Conservation (phyloP, 768 basidiomycete genomes). For the Kwoniella dejecticola region DNA sequence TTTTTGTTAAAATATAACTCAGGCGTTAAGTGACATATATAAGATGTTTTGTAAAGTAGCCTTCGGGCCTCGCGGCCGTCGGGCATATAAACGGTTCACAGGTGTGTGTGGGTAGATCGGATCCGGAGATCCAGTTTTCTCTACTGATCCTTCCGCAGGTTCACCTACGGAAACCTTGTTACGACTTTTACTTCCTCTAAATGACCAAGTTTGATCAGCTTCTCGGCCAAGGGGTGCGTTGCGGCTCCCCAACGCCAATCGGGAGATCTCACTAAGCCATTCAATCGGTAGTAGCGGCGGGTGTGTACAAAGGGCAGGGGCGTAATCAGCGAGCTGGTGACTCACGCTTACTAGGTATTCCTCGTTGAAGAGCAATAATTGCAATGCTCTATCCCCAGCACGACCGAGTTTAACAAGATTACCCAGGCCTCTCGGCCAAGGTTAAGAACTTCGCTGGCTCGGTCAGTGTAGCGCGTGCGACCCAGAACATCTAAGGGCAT, state of each 20-base stretch:
- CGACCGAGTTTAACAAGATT: constrained; percentile 78
- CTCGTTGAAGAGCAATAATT: constrained; percentile 88
- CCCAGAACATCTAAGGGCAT: constrained; percentile 89
- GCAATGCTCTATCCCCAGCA: constrained; percentile 86
- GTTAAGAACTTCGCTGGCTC: constrained; percentile 79
- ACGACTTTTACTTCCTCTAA: constrained; percentile 75
- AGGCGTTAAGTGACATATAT: constrained; percentile 40
- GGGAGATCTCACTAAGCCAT: constrained; percentile 85
- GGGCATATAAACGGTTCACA: constrained; percentile 9
- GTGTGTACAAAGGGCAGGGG: constrained; percentile 90
- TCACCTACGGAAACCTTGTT: constrained; percentile 81
- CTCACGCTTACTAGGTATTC: constrained; percentile 86
- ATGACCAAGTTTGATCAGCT: constrained; percentile 77
- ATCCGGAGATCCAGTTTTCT: constrained; percentile 60
- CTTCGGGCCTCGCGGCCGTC: neutral
- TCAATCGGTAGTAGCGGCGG: constrained; percentile 89
- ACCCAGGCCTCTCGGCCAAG: constrained; percentile 75
- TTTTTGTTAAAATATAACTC: constrained; percentile 44
- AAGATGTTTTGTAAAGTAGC: constrained; percentile 15
- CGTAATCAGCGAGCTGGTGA: constrained; percentile 87
- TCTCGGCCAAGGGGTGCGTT: constrained; percentile 61
- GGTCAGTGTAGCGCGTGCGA: constrained; percentile 85
- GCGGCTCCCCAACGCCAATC: constrained; percentile 68
- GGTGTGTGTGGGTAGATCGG: constrained; percentile 57
- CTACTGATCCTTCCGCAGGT: constrained; percentile 76